Evolutionary conservation across 768 basidiomycete species (phyloP).

Genomic region (Russula olivacea): DNA sequence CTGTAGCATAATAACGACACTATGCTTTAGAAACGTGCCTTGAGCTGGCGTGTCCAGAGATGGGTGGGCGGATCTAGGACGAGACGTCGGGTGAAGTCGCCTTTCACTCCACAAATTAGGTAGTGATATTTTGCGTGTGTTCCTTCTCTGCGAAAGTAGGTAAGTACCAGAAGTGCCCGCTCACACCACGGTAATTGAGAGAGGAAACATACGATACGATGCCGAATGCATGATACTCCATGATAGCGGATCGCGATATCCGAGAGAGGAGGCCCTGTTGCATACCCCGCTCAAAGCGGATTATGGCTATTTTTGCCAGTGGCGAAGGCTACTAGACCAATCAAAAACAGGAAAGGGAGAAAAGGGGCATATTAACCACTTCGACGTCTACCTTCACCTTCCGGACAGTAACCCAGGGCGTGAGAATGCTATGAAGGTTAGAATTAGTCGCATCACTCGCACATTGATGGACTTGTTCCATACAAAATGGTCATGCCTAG

Average conservation of each 20-base stretch:
- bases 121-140: conserved; percentile 71
- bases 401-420: conserved; percentile 73
- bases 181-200: background rate
- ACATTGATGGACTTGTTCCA: conserved; percentile 29
- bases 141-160: conserved; percentile 48
- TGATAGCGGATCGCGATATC: conserved; percentile 63
- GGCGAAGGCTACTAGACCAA: conserved; percentile 52
- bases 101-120: conserved; percentile 76
- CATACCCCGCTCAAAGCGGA: conserved; percentile 79
- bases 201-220: conserved; percentile 54
- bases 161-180: conserved; percentile 8
- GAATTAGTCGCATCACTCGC: background rate
- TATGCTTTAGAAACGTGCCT: conserved; percentile 40
- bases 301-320: conserved; percentile 71
- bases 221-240: conserved; percentile 82
- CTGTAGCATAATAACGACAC: background rate
- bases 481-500: conserved; percentile 70
- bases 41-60: conserved; percentile 75
- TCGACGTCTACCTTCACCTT: conserved; percentile 71
- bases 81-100: conserved; percentile 71
- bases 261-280: conserved; percentile 74
- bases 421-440: conserved; percentile 44
- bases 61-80: conserved; percentile 63
- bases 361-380: conserved; percentile 42
- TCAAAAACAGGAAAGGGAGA: background rate